Base-by-base conservation (phyloP, 768 basidiomycete species). In the Chalciporus chontae region DNA sequence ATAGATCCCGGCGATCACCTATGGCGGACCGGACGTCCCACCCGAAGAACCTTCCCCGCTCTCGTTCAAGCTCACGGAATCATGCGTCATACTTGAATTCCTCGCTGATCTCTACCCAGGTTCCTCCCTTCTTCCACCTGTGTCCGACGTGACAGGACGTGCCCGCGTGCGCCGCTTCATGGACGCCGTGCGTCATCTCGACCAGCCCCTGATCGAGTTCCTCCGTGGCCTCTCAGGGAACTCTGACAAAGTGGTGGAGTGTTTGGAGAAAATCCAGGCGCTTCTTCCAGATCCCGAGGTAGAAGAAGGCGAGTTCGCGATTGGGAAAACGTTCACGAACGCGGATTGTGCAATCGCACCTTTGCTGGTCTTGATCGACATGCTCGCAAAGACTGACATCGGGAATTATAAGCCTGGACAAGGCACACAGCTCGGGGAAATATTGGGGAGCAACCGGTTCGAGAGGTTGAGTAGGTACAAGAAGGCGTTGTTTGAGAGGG, bases 111-210 rank as follows among this genome's bases (percentile, higher is more conserved):
- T 85, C 32, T 77, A 69, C 60, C 75, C 77, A 0, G 55, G 70
- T 27, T 71, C 75, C 2, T 21, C 43, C 27, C 70, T 84, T 43
- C 74, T 81, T 8, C 84, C 84, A 2, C 55, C 56, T 1, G 21
- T 11, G 1, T 62, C 68, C 4, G 76, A 82, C 58, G 78, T 81
- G 3, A 70, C 81, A 27, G 56, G 56, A 3, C 78, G 81, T 26
- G 84, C 85, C 13, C 72, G 74, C 49, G 78, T 71, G 7, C 79
- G 83, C 14, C 77, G 84, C 67, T 82, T 85, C 68, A 76, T 81
- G 61, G 79, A 85, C 50, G 66, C 71, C 7, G 72, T 79, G 17
- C 76, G 67, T 50, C 72, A 73, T 34, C 61, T 82, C 50, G 51
- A 65, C n/a, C 63, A 73, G 0, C 61, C 69, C 0, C 73, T 63